A percentile compares a stretch with the other conserved stretches of the same genome.
These are phyloP conservation scores for Hymenoscyphus linearis DNA, from an alignment of 2,329 filamentous ascomycete species.

Conservation along the genomic window DNA sequence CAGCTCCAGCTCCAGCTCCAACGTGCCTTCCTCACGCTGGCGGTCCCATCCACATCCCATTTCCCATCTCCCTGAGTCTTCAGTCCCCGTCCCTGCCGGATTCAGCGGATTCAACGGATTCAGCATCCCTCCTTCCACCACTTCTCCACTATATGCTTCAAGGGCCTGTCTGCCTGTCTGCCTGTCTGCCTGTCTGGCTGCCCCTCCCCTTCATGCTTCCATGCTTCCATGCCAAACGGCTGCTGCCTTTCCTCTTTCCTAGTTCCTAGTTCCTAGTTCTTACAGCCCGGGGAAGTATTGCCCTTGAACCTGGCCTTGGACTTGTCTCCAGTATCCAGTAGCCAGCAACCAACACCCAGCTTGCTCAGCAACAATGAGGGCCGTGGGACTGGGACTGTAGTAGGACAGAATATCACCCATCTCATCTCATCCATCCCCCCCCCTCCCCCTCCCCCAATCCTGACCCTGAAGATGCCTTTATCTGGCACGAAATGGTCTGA, in stretches of 20 bases:
- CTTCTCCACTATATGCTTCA: not conserved
- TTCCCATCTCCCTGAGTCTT: too few relatives aligned
- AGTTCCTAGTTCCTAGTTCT: too few relatives aligned
- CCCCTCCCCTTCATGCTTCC: not conserved
- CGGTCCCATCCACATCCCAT: too few relatives aligned
- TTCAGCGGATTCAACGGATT: not conserved
- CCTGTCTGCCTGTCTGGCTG: too few relatives aligned
- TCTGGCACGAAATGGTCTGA: conserved; percentile 1
- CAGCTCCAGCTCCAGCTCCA: not conserved
- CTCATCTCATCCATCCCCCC: not conserved
- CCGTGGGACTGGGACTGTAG: not conserved
- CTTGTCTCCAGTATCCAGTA: not conserved
- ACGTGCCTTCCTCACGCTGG: not conserved
- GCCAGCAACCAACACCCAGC: too few relatives aligned
- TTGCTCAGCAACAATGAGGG: not conserved
- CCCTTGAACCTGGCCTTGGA: not conserved
- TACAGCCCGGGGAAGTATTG: not conserved
- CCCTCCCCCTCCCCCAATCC: too few relatives aligned
- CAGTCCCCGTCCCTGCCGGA: not conserved
- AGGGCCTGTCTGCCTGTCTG: too few relatives aligned
- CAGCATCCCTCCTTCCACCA: not conserved
- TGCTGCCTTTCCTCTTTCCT: not conserved
- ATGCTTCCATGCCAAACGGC: not conserved
- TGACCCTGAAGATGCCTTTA: not conserved
- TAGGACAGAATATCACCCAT: not conserved